Evolutionary conservation across 352 stramenopile genomes (phyloP).

Genomic region (Blastocystis sp.): DNA sequence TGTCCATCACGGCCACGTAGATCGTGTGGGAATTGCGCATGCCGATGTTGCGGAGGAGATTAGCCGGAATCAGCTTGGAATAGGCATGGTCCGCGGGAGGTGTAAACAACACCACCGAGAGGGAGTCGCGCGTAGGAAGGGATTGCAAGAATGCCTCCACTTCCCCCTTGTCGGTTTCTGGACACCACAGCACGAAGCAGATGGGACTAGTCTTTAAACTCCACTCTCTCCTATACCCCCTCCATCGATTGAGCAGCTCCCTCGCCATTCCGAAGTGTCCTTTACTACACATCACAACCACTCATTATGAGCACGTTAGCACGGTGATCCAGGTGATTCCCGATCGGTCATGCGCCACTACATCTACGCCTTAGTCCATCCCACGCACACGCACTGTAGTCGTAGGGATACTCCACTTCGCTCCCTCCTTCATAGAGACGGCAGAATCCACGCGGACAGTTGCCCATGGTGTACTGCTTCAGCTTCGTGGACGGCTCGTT

Average conservation of each 20-base stretch:
- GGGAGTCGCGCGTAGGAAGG: background rate
- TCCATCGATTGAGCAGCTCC: background rate
- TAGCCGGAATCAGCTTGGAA: background rate
- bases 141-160: background rate
- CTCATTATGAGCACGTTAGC: background rate
- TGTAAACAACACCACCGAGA: background rate
- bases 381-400: background rate
- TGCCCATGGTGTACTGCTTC: background rate
- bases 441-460: background rate
- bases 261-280: background rate
- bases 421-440: background rate
- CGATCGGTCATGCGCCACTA: background rate
- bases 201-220: background rate
- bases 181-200: conserved; percentile 9
- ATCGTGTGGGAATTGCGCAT: background rate
- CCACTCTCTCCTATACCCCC: conserved; percentile 4
- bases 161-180: no score
- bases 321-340: background rate
- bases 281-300: background rate
- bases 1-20: background rate
- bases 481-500: background rate
- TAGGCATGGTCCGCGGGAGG: background rate
- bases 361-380: background rate
- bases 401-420: background rate
- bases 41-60: conserved; percentile 8